Evolutionary conservation across 1,284 basidiomycete genomes (phyloP), one percentile per base, ranked within the genome.

Genomic region (Malassezia dermatis): DNA sequence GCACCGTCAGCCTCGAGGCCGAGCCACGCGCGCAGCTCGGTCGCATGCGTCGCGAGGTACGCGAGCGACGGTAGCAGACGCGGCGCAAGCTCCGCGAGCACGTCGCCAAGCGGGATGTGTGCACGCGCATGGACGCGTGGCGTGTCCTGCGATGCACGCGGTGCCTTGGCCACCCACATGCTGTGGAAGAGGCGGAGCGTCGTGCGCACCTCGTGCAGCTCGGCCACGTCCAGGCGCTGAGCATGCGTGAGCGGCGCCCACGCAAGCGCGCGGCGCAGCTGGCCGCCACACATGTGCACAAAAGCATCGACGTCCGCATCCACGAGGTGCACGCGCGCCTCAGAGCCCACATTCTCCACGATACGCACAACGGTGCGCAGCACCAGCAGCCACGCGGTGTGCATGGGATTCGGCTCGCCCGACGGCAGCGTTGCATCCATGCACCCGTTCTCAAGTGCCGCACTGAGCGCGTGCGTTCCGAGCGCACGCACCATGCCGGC

Each of bases 41-140:
- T 86, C 7, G 91, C 89, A 76, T 94, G 90, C 1, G 87, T 85
- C 49, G 93, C 79, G 0, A 88, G 86, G 65, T 90, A 89, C 69
- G 89, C 89, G 53, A 93, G 76, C 58, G 89, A 86, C 69, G 89
- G 87, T 0, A 96, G 78, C n/a, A 91, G 80, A 32, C 81, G 76
- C 17, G 90, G 77, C 0, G 83, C 83, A 53, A 81, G 81, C 2
- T 78, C 77, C 2, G 82, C 81, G 71, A 88, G 88, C 12, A 81
- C 43, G n/a, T 32, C 48, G 35, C 45, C 44, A n/a, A 53, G 52
- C 12, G 51, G 56, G 12, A 45, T 24, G 31, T n/a, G 27, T 8
- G 28, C 43, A 4, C 23, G 12, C 24, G 34, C 34, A 15, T 15
- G 50, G 48, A 48, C 45, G 2, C 48, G 53, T 11, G 58, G 53